A percentile compares a stretch with the other conserved stretches of the same genome.
Conservation (phyloP, 306 rosid genomes). For the Dalbergia cochinchinensis region DNA sequence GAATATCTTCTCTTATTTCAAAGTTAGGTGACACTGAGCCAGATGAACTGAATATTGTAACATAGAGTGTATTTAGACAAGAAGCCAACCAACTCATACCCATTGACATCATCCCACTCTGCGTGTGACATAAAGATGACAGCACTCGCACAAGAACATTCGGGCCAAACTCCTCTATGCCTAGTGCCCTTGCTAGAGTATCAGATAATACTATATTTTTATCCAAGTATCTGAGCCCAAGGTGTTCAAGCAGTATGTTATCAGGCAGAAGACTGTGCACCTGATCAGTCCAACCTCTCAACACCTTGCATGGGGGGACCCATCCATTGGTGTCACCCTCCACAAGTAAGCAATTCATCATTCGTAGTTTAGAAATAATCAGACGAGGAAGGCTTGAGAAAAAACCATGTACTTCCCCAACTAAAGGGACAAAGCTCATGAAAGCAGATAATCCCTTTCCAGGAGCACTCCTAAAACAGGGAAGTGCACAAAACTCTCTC, state of each 20-base stretch:
- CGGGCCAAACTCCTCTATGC: conserved; percentile 88
- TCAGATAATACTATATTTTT: conserved; percentile 69
- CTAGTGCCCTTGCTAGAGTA: conserved; percentile 74
- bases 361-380: conserved; percentile 76
- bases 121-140: conserved; percentile 60
- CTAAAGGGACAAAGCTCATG: conserved; percentile 92
- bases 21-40: conserved; percentile 48
- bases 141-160: conserved; percentile 68
- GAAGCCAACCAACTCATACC: conserved; percentile 82
- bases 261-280: conserved; percentile 73
- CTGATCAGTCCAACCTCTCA: conserved; percentile 91
- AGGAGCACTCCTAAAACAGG: conserved; percentile 73
- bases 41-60: conserved; percentile 59
- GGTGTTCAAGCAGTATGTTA: conserved; percentile 68
- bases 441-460: conserved; percentile 91
- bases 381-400: conserved; percentile 87
- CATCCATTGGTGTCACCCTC: conserved; percentile 74
- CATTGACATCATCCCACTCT: conserved; percentile 62
- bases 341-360: conserved; percentile 79
- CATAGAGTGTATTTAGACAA: conserved; percentile 65
- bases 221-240: conserved; percentile 88
- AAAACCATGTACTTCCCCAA: conserved; percentile 96
- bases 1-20: conserved; percentile 58
- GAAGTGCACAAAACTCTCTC: conserved; percentile 79
- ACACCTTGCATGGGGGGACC: conserved; percentile 89